These are phyloP conservation scores for Limonomyces culmigenus DNA, from an alignment of 1,284 basidiomycete genomes.

Conservation along the genomic window DNA sequence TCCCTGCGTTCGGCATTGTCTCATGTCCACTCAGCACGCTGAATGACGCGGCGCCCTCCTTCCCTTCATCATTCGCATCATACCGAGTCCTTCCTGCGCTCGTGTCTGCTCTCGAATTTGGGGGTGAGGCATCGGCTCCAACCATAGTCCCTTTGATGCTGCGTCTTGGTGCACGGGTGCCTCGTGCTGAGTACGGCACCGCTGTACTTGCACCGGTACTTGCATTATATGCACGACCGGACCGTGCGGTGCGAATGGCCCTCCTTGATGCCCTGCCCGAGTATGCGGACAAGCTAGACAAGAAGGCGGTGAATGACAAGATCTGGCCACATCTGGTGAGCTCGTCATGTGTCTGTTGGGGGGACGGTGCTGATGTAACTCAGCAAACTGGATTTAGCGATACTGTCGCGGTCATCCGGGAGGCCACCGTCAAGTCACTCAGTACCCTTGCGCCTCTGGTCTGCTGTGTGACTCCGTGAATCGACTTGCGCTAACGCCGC, in stretches of 20 bases:
- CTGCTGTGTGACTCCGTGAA: slow-evolving; percentile 2
- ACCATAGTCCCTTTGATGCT: slow-evolving; percentile 72
- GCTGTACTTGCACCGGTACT: slow-evolving; percentile 65
- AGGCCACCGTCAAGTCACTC: slow-evolving; percentile 86
- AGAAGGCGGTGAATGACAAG: slow-evolving; percentile 70
- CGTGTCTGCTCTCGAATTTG: slow-evolving; percentile 70
- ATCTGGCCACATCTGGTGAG: slow-evolving; percentile 86
- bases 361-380: too few species aligned
- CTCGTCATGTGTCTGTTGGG: slow-evolving; percentile 3
- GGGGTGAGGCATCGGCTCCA: slow-evolving; percentile 66
- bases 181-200: slow-evolving; percentile 56
- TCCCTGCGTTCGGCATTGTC: background rate
- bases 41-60: slow-evolving; percentile 62
- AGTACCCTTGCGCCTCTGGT: slow-evolving; percentile 78
- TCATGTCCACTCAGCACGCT: slow-evolving; percentile 32
- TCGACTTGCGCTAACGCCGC: background rate
- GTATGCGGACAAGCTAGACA: slow-evolving; percentile 79
- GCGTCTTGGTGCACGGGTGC: slow-evolving; percentile 58
- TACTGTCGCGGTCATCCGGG: slow-evolving; percentile 83
- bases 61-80: slow-evolving; percentile 80
- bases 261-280: slow-evolving; percentile 75
- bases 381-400: slow-evolving; percentile 93
- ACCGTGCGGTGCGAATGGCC: slow-evolving; percentile 89
- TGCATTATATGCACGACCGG: slow-evolving; percentile 74
- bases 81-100: slow-evolving; percentile 82